A percentile compares a stretch with the other conserved stretches of the same genome.
phyloP scores from a whole-genome alignment of 2,329 filamentous ascomycete genomes.

The Parafenestella ontariensis region DNA sequence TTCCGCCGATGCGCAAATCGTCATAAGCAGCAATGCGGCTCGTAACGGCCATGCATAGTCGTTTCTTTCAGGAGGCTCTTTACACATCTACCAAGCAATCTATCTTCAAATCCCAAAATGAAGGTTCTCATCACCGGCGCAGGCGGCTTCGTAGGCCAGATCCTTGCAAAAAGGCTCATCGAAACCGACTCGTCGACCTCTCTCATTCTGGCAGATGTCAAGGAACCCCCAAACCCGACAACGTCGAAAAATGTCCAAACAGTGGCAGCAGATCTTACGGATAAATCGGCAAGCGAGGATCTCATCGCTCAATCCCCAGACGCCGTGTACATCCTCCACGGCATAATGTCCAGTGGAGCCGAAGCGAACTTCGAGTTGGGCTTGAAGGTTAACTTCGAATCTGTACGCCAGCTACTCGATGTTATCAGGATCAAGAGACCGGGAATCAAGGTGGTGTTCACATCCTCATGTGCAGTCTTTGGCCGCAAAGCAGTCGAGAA shows the following conservation, averaged over 20 bases:
- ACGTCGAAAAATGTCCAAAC: slow-evolving; percentile 58
- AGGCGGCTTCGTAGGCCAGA: slow-evolving; percentile 70
- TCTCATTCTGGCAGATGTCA: slow-evolving; percentile 65
- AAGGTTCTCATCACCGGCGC: slow-evolving; percentile 69
- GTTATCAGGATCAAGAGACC: slow-evolving; percentile 58
- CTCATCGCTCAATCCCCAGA: slow-evolving; percentile 40
- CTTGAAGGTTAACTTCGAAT: slow-evolving; percentile 67
- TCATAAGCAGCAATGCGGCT: slow-evolving; percentile 1
- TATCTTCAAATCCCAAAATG: slow-evolving; percentile 17
- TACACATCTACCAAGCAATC: neutral
- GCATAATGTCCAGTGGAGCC: slow-evolving; percentile 71
- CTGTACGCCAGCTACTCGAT: slow-evolving; percentile 63
- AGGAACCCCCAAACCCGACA: slow-evolving; percentile 57
- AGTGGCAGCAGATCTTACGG: slow-evolving; percentile 62
- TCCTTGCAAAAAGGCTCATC: slow-evolving; percentile 64
- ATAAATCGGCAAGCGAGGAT: slow-evolving; percentile 28
- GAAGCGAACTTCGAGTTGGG: slow-evolving; percentile 68
- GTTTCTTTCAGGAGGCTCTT: neutral
- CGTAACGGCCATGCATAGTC: neutral
- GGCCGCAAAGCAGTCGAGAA: slow-evolving; percentile 62
- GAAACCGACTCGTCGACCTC: slow-evolving; percentile 53
- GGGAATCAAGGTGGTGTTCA: slow-evolving; percentile 66
- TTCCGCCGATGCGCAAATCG: slow-evolving; percentile 13
- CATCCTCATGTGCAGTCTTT: slow-evolving; percentile 69
- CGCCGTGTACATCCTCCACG: slow-evolving; percentile 66